Evolutionary conservation across 1,284 basidiomycete genomes (phyloP).

Genomic region (Malassezia sympodialis): DNA sequence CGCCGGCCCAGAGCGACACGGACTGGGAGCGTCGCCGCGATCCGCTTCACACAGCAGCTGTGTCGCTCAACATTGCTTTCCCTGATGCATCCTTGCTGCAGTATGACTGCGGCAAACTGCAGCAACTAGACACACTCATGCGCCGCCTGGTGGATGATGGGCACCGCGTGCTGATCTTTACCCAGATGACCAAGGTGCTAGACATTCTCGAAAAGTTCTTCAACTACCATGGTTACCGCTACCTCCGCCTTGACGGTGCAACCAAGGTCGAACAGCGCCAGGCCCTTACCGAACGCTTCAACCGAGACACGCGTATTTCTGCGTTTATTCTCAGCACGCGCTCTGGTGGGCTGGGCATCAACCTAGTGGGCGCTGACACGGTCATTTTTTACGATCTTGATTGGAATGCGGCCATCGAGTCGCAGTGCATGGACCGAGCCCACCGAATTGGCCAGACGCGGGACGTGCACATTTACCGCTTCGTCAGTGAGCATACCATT

Average conservation of each 20-base stretch:
- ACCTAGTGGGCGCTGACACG: conserved; percentile 84
- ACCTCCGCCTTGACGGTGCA: conserved; percentile 81
- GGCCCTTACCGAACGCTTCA: conserved; percentile 92
- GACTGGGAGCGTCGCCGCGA: conserved; percentile 27
- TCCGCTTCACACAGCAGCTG: conserved; percentile 61
- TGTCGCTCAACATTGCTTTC: conserved; percentile 86
- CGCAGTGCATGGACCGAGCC: conserved; percentile 89
- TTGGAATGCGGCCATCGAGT: conserved; percentile 95
- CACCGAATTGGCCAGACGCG: conserved; percentile 93
- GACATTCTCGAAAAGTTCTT: conserved; percentile 90
- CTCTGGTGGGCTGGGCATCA: conserved; percentile 91
- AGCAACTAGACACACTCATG: conserved; percentile 67
- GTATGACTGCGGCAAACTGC: conserved; percentile 93
- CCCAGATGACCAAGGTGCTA: conserved; percentile 89
- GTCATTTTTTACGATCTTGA: conserved; percentile 95
- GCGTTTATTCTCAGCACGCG: conserved; percentile 88
- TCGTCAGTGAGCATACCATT: conserved; percentile 82
- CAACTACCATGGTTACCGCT: conserved; percentile 84
- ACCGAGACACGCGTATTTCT: conserved; percentile 76
- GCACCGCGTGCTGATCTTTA: conserved; percentile 86
- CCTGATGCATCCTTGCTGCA: conserved; percentile 81
- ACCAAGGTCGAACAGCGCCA: conserved; percentile 94
- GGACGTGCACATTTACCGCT: conserved; percentile 92
- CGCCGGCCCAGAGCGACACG: conserved; percentile 26
- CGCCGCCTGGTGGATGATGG: conserved; percentile 74